These are phyloP conservation scores for Penicillium sp. DNA, from an alignment of 2,329 filamentous ascomycete species.

Conservation along the genomic window DNA sequence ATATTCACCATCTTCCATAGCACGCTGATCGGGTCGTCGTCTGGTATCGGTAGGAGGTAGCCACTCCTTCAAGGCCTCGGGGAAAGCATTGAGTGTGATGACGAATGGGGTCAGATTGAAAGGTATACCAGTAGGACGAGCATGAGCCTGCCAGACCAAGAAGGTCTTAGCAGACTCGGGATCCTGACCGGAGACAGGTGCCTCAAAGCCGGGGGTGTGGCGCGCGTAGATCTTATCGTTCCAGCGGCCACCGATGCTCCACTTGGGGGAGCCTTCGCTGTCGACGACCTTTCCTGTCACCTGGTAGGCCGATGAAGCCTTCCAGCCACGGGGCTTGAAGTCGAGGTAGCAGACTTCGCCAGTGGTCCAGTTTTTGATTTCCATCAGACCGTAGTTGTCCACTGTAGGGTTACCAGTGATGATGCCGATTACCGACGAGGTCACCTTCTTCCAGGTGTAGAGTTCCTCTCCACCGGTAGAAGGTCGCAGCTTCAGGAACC, in stretches of 20 bases:
- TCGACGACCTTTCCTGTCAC: constrained; percentile 80
- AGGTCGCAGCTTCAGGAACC: constrained; percentile 82
- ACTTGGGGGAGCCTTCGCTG: constrained; percentile 65
- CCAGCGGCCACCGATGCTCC: constrained; percentile 89
- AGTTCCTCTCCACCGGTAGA: constrained; percentile 68
- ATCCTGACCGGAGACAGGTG: constrained; percentile 48
- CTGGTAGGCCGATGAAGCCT: constrained; percentile 81
- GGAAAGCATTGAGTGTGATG: constrained; percentile 83
- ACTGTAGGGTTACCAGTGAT: constrained; percentile 92
- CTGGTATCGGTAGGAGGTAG: constrained; percentile 88
- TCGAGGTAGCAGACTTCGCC: constrained; percentile 82
- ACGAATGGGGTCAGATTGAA: constrained; percentile 98
- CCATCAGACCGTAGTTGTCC: constrained; percentile 97
- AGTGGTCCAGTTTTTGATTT: constrained; percentile 94
- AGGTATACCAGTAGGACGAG: constrained; percentile 71
- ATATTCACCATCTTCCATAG: constrained; percentile 98
- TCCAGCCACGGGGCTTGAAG: constrained; percentile 95
- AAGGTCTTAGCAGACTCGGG: constrained; percentile 61
- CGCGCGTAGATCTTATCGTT: constrained; percentile 95
- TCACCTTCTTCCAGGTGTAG: constrained; percentile 99
- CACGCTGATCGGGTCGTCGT: constrained; percentile 85
- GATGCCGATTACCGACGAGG: constrained; percentile 93
- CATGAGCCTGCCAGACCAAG: constrained; percentile 83
- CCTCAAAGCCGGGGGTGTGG: constrained; percentile 82
- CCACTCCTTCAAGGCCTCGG: constrained; percentile 66